Conservation (phyloP, 805 yeast genomes). For the Teunomyces kruisii region DNA sequence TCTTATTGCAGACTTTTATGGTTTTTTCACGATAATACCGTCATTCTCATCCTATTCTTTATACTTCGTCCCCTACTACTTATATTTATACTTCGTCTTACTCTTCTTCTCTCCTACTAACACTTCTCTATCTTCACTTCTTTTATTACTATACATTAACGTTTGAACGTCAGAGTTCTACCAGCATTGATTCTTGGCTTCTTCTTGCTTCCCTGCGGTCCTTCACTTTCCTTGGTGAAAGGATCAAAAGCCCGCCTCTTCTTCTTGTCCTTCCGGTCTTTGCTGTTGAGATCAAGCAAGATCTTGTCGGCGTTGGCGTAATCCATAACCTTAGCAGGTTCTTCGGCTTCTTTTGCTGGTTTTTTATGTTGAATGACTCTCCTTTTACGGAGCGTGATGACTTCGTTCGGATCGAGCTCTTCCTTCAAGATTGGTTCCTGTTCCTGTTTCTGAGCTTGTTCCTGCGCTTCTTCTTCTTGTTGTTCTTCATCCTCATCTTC, state of each 20-base stretch:
- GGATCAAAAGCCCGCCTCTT: constrained; percentile 60
- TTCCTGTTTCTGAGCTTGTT: neutral
- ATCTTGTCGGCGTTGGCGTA: constrained; percentile 45
- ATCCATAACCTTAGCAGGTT: constrained; percentile 35
- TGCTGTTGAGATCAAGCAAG: constrained; percentile 21
- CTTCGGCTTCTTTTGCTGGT: constrained; percentile 7
- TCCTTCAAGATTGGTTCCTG: constrained; percentile 3
- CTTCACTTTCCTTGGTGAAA: constrained; percentile 48
- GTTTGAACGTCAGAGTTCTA: constrained; percentile 36
- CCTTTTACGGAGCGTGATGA: constrained; percentile 39
- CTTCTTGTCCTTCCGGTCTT: constrained; percentile 16
- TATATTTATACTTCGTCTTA: too few relatives aligned
- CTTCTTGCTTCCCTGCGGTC: constrained; percentile 56
- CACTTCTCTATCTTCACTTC: too few relatives aligned
- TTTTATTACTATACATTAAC: neutral
- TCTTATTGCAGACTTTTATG: too few relatives aligned
- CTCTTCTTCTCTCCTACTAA: too few relatives aligned
- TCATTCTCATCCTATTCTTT: too few relatives aligned
- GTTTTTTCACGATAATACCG: too few relatives aligned
- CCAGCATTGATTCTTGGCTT: constrained; percentile 34
- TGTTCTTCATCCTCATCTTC: constrained; percentile 5
- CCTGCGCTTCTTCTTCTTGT: neutral
- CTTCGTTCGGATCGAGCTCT: constrained; percentile 30
- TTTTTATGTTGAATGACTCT: constrained; percentile 8
- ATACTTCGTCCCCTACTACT: too few relatives aligned